phyloP scores from a whole-genome alignment of 768 basidiomycete species.

The Boletus rufocinnamomeus region DNA sequence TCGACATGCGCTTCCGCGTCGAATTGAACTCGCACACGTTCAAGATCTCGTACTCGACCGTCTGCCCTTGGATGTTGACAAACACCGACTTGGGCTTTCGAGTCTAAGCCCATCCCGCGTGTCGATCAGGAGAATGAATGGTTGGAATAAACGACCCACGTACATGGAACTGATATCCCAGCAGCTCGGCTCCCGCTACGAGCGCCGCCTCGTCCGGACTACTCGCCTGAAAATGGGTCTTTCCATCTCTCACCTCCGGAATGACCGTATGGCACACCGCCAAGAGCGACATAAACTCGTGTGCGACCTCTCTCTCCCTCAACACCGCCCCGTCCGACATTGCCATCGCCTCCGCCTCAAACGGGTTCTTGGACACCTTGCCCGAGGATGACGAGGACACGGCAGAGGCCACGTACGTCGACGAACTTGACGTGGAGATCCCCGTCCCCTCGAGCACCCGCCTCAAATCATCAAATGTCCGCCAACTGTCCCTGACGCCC shows the following conservation, averaged over 20 bases:
- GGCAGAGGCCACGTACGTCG: neutral
- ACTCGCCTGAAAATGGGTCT: constrained; percentile 92
- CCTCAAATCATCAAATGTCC: constrained; percentile 76
- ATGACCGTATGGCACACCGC: constrained; percentile 99
- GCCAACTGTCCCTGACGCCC: constrained; percentile 58
- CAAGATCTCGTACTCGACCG: constrained; percentile 83
- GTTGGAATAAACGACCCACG: constrained; percentile 32
- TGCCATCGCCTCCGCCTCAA: constrained; percentile 41
- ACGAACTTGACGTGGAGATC: neutral
- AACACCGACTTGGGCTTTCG: constrained; percentile 97
- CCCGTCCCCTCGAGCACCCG: constrained; percentile 47
- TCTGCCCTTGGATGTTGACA: constrained; percentile 71
- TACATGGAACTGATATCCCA: constrained; percentile 94
- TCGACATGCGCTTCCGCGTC: constrained; percentile 97
- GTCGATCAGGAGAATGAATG: neutral
- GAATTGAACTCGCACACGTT: constrained; percentile 99
- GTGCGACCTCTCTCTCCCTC: constrained; percentile 52
- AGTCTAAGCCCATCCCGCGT: constrained; percentile 49
- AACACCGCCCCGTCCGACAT: neutral
- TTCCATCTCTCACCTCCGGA: constrained; percentile 87
- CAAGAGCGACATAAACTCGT: constrained; percentile 78
- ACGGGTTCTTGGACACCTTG: constrained; percentile 51
- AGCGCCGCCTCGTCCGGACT: constrained; percentile 98
- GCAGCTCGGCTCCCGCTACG: constrained; percentile 87
- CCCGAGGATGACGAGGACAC: constrained; percentile 5